These are phyloP conservation scores for Tolypocladium guangdongense DNA, from an alignment of 2,329 filamentous ascomycete genomes.

Conservation along the genomic window DNA sequence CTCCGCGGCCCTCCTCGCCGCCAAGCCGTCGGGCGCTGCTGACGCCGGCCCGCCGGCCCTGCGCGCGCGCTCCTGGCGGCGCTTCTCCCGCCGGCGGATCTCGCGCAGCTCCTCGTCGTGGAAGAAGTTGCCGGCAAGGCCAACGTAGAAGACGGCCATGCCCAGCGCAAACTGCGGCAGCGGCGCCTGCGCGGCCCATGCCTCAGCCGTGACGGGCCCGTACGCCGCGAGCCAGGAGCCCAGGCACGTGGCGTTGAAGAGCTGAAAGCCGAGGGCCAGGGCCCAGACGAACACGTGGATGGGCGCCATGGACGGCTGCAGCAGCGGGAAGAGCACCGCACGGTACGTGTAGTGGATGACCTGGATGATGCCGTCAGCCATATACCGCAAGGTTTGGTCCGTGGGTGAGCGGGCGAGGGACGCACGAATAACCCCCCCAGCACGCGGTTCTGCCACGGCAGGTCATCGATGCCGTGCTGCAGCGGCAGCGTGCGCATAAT, in stretches of 20 bases:
- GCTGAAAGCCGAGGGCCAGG: constrained; percentile 60
- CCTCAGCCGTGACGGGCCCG: constrained; percentile 50
- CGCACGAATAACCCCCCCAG: constrained; percentile 57
- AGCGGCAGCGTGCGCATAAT: constrained; percentile 59
- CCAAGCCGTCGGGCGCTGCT: constrained; percentile 5
- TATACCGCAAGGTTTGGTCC: no score
- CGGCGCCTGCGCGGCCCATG: constrained; percentile 32
- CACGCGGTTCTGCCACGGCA: constrained; percentile 70
- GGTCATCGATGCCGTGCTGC: constrained; percentile 41
- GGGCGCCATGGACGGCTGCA: constrained; percentile 88
- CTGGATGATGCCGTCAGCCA: no score
- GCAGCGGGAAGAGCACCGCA: constrained; percentile 68
- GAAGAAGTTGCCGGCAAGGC: constrained; percentile 70
- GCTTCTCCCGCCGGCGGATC: constrained; percentile 60
- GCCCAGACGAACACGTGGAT: constrained; percentile 62
- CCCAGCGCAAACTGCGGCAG: constrained; percentile 47
- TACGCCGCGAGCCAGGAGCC: constrained; percentile 77
- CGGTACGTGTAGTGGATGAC: constrained; percentile 86
- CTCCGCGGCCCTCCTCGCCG: constrained; percentile 18
- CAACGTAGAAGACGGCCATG: constrained; percentile 63
- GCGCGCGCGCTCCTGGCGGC: constrained; percentile 34
- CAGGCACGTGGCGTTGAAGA: constrained; percentile 67
- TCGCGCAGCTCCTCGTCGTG: constrained; percentile 86
- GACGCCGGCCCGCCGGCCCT: constrained; percentile 3
- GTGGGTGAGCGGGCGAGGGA: no score